Percentiles rank a stretch among this genome's conserved stretches.
These are phyloP conservation scores for Mycena chlorophos DNA, from an alignment of 768 basidiomycete species.

Conservation along the genomic window DNA sequence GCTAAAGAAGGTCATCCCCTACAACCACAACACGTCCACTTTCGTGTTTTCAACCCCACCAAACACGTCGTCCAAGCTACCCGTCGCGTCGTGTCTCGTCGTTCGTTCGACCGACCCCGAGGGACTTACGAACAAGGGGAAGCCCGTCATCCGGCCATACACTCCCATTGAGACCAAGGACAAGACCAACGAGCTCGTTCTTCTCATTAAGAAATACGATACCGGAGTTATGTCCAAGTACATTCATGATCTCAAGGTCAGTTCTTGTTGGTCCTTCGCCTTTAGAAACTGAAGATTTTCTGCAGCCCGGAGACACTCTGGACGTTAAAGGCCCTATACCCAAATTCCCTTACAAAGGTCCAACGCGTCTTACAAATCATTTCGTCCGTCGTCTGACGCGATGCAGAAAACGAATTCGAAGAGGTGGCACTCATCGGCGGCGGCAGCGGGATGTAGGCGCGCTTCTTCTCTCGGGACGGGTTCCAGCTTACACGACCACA, in stretches of 20 bases:
- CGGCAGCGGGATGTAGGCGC: slow-evolving; percentile 83
- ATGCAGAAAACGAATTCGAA: slow-evolving; percentile 75
- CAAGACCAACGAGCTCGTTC: slow-evolving; percentile 67
- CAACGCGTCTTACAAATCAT: slow-evolving; percentile 13
- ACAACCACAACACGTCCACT: slow-evolving; percentile 93
- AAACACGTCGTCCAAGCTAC: slow-evolving; percentile 73
- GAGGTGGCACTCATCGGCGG: slow-evolving; percentile 89
- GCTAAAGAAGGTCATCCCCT: slow-evolving; percentile 76
- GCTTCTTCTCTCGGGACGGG: not conserved
- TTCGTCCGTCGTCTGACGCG: slow-evolving; percentile 1
- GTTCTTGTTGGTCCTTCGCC: not conserved
- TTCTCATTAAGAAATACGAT: slow-evolving; percentile 86
- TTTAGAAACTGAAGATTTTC: slow-evolving; percentile 2
- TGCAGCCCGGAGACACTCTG: slow-evolving; percentile 72
- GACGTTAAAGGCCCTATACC: slow-evolving; percentile 87
- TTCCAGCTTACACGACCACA: slow-evolving; percentile 29
- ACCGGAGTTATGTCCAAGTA: slow-evolving; percentile 82
- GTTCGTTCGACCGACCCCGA: slow-evolving; percentile 73
- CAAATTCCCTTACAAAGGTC: slow-evolving; percentile 87
- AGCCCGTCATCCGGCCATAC: slow-evolving; percentile 88
- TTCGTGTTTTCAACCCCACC: slow-evolving; percentile 82
- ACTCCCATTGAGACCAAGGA: slow-evolving; percentile 87
- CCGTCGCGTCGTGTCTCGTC: slow-evolving; percentile 75
- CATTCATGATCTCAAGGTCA: slow-evolving; percentile 71
- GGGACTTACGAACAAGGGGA: slow-evolving; percentile 72